Evolutionary conservation across 331 rosid species (phyloP), one percentile per base, ranked within the genome.

Genomic region (Quercus phellos): DNA sequence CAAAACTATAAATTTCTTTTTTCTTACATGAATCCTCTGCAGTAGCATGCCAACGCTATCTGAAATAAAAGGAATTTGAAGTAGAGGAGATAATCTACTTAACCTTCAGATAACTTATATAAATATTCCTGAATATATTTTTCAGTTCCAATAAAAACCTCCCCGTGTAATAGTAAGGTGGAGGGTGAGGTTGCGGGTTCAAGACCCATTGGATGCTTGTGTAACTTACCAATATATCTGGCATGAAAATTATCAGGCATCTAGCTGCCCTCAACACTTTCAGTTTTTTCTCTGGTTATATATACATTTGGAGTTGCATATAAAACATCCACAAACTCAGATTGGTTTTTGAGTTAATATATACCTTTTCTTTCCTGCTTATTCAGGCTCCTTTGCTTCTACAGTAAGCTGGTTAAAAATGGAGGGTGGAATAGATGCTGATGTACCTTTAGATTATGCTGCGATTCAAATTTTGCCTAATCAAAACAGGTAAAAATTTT

Each of bases 401-500:
- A 75, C 74, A 70, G 55, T 71, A 2, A 67, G 79, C 69, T 72
- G 38, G 72, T 81, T 16, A 81, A 80, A 94, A 80, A 94, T 94
- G 99, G 94, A 64, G 77, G 86, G 78, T 77, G 88, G 77, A 3
- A 70, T 84, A 9, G 89, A 84, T 75, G 94, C 76, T n/a, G 80
- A 74, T 80, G 80, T 61, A 24, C 81, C 90, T 46, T 82, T 94
- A 79, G 93, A 88, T 80, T 90, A 75, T 74, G 96, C 91, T 85
- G 87, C 87, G 34, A 79, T 94, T 84, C 86, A 79, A 79, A 85
- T 92, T 85, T 90, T 89, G 34, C 97, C 93, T 0, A 66, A 84
- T 12, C 83, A 86, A 79, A 88, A 92, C 91, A 92, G 99, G 99
- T 92, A 18, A 56, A 54, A 16, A 7, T 18, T 74, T 73, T 73